Percentiles rank a stretch among this genome's conserved stretches.
phyloP scores from a whole-genome alignment of 495 filamentous ascomycete species.

The Hypomontagnella monticulosa region DNA sequence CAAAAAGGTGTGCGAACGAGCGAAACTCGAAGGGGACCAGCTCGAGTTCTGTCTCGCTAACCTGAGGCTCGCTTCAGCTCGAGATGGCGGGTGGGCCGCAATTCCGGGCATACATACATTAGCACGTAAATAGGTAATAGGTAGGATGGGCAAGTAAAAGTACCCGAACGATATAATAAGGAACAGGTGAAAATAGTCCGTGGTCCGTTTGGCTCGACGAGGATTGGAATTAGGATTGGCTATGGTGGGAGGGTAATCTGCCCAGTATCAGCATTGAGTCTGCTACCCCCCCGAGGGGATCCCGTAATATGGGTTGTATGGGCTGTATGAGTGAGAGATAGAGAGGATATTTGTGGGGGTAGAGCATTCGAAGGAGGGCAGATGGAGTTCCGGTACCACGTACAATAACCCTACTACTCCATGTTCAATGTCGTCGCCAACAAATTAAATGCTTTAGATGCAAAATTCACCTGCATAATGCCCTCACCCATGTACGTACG shows the following conservation, averaged over 20 bases:
- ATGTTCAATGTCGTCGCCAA: slow-evolving; percentile 22
- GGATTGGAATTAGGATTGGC: slow-evolving; percentile 2
- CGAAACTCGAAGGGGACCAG: neutral
- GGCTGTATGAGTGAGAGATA: slow-evolving; percentile 35
- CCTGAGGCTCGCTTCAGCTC: slow-evolving; percentile 20
- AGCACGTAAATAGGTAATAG: slow-evolving; percentile 19
- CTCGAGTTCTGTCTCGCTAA: slow-evolving; percentile 2
- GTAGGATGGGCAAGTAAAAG: neutral
- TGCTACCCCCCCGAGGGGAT: slow-evolving; percentile 20
- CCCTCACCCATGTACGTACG: slow-evolving; percentile 33
- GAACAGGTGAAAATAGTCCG: slow-evolving; percentile 14
- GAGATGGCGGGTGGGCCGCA: slow-evolving; percentile 35
- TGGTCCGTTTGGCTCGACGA: slow-evolving; percentile 1
- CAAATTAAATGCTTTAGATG: slow-evolving; percentile 36
- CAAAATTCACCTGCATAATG: slow-evolving; percentile 36
- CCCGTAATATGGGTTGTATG: no score
- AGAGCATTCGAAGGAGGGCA: slow-evolving; percentile 25
- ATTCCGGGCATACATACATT: slow-evolving; percentile 43
- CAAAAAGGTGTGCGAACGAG: slow-evolving; percentile 29
- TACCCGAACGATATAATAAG: slow-evolving; percentile 18
- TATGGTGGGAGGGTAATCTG: slow-evolving; percentile 15
- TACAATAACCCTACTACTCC: slow-evolving; percentile 25
- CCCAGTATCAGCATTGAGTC: neutral
- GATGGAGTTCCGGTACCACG: slow-evolving; percentile 36
- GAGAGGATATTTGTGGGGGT: slow-evolving; percentile 32